Conservation (phyloP, 306 rosid genomes). For the Ormosia emarginata region DNA sequence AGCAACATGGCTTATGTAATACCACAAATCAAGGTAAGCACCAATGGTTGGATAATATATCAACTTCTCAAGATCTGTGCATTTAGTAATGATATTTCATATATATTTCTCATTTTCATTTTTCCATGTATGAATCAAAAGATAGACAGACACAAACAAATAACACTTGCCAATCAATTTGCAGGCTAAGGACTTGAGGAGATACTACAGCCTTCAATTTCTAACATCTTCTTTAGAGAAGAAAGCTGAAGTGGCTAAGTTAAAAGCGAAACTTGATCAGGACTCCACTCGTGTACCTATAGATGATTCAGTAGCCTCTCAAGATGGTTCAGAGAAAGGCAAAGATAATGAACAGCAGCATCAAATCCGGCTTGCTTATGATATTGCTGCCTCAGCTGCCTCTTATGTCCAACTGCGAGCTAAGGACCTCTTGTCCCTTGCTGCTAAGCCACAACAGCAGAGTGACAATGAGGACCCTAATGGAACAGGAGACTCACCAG, state of each 20-base stretch:
- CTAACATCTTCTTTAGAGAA: conserved; percentile 74
- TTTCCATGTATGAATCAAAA: background rate
- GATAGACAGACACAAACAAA: background rate
- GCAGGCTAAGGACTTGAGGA: conserved; percentile 71
- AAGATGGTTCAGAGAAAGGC: conserved; percentile 26
- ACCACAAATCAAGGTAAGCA: conserved; percentile 64
- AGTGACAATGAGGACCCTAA: conserved; percentile 19
- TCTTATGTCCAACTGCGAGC: conserved; percentile 64
- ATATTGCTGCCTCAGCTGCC: conserved; percentile 88
- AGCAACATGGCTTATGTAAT: conserved; percentile 89
- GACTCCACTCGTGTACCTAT: conserved; percentile 44
- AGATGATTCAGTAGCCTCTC: conserved; percentile 23
- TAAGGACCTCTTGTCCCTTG: conserved; percentile 42
- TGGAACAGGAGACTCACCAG: conserved; percentile 7
- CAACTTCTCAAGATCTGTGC: background rate
- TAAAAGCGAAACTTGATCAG: conserved; percentile 44
- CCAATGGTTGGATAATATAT: background rate
- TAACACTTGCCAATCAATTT: conserved; percentile 17
- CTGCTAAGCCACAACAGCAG: conserved; percentile 32
- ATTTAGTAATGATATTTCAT: background rate
- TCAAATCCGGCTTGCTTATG: conserved; percentile 57
- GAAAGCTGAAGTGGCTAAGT: conserved; percentile 55
- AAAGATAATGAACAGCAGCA: conserved; percentile 32
- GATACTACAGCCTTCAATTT: conserved; percentile 57
- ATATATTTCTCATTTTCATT: background rate